These are phyloP conservation scores for Calocybe cyanea DNA, from an alignment of 768 basidiomycete species.

Conservation along the genomic window DNA sequence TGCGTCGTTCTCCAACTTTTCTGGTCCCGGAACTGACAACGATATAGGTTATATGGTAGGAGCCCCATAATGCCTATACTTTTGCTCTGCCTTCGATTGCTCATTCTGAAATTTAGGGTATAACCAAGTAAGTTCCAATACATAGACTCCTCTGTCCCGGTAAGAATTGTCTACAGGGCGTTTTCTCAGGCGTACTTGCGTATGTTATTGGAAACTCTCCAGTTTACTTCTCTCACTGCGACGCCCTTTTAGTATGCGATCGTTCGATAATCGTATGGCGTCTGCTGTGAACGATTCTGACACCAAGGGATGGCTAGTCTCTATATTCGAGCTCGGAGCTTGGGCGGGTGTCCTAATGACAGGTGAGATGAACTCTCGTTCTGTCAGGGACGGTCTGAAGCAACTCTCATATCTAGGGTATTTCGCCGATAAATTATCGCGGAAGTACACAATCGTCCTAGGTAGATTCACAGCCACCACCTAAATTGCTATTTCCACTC, in stretches of 20 bases:
- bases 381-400: neutral
- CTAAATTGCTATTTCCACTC: neutral
- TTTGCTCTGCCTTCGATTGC: too few species aligned
- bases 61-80: too few species aligned
- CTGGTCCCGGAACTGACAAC: neutral
- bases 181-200: conserved; percentile 73
- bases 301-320: conserved; percentile 68
- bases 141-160: too few species aligned
- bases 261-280: conserved; percentile 53
- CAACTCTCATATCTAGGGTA: conserved; percentile 31
- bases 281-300: conserved; percentile 46
- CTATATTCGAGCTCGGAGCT: conserved; percentile 72
- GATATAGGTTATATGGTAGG: conserved; percentile 56
- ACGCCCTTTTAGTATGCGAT: conserved; percentile 35
- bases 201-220: conserved; percentile 18
- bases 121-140: conserved; percentile 45
- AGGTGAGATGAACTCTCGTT: conserved; percentile 29
- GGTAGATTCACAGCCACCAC: conserved; percentile 31
- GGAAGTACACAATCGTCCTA: conserved; percentile 68
- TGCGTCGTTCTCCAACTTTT: conserved; percentile 26
- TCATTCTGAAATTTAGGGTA: conserved; percentile 41
- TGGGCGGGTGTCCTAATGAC: conserved; percentile 74
- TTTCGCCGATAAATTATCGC: conserved; percentile 66
- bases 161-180: conserved; percentile 48
- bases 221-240: neutral